Evolutionary conservation across 1,139 yeast genomes (phyloP).

Genomic region (Kluyveromyces sp.): DNA sequence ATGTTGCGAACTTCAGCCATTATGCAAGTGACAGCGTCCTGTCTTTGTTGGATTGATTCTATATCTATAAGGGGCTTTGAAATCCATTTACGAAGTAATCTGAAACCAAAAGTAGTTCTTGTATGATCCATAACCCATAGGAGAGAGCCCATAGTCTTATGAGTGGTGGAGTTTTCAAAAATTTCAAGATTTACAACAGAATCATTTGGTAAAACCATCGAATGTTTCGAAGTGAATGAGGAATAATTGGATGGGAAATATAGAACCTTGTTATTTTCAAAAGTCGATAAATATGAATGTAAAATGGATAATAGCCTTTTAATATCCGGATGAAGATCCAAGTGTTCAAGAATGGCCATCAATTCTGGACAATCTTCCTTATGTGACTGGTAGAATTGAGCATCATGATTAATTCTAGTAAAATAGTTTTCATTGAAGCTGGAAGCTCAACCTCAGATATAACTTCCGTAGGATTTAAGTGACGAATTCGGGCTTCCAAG

Average conservation of each 20-base stretch:
- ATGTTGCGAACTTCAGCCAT: slow-evolving; percentile 36
- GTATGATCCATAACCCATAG: slow-evolving; percentile 78
- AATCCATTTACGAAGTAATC: slow-evolving; percentile 66
- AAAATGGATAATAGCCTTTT: slow-evolving; percentile 28
- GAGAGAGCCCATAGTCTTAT: slow-evolving; percentile 55
- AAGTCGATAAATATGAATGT: slow-evolving; percentile 51
- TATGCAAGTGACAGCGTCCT: slow-evolving; percentile 58
- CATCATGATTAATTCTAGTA: slow-evolving; percentile 20
- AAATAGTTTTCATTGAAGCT: slow-evolving; percentile 16
- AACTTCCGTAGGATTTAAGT: slow-evolving; percentile 71
- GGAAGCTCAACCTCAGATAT: slow-evolving; percentile 37
- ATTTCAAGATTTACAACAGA: slow-evolving; percentile 68
- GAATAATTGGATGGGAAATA: slow-evolving; percentile 42
- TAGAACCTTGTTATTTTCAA: slow-evolving; percentile 52
- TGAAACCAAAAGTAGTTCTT: slow-evolving; percentile 63
- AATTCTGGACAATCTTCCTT: slow-evolving; percentile 4
- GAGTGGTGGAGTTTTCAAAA: slow-evolving; percentile 55
- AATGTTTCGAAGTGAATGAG: slow-evolving; percentile 43
- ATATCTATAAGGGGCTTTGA: slow-evolving; percentile 56
- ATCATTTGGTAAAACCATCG: slow-evolving; percentile 63
- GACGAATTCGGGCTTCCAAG: slow-evolving; percentile 64
- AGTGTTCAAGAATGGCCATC: background rate
- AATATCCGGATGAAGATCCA: slow-evolving; percentile 1
- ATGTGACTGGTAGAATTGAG: slow-evolving; percentile 5
- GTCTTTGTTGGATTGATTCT: slow-evolving; percentile 44